These are phyloP conservation scores for Xylaria castorea DNA, from an alignment of 495 filamentous ascomycete species.

Conservation along the genomic window DNA sequence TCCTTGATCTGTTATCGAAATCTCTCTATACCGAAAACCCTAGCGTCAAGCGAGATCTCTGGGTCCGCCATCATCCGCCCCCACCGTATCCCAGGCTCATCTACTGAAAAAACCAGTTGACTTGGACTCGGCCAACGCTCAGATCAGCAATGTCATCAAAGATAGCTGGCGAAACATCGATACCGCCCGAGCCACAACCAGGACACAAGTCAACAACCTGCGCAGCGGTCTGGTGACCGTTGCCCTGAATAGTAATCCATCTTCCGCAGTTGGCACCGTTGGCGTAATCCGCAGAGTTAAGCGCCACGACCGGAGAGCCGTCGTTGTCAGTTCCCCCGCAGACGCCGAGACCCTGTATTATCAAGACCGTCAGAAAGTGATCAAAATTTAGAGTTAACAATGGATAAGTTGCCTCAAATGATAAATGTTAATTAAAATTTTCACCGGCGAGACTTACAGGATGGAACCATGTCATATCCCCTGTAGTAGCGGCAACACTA, in stretches of 20 bases:
- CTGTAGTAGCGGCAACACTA: background rate
- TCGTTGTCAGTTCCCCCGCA: constrained; percentile 18
- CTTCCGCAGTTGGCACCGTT: constrained; percentile 23
- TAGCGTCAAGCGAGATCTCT: background rate
- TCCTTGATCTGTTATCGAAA: background rate
- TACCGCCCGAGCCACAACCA: constrained; percentile 11
- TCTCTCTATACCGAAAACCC: background rate
- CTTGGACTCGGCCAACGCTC: constrained; percentile 5
- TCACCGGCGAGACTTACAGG: constrained; percentile 13
- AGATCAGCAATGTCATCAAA: constrained; percentile 25
- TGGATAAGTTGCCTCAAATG: background rate
- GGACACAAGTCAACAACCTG: constrained; percentile 25
- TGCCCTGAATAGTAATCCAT: constrained; percentile 25
- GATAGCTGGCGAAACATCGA: constrained; percentile 24
- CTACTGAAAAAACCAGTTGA: constrained; percentile 30
- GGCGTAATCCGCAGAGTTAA: constrained; percentile 21
- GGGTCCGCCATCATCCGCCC: too few relatives aligned
- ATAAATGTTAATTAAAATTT: background rate
- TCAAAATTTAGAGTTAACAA: background rate
- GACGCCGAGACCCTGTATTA: constrained; percentile 20
- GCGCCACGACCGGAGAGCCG: constrained; percentile 18
- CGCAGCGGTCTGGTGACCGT: constrained; percentile 15
- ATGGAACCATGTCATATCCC: constrained; percentile 20
- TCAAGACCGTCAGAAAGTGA: background rate
- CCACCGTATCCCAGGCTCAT: background rate